Evolutionary conservation across 306 rosid genomes (phyloP), one percentile per base, ranked within the genome.

Genomic region (Rosa rugosa): DNA sequence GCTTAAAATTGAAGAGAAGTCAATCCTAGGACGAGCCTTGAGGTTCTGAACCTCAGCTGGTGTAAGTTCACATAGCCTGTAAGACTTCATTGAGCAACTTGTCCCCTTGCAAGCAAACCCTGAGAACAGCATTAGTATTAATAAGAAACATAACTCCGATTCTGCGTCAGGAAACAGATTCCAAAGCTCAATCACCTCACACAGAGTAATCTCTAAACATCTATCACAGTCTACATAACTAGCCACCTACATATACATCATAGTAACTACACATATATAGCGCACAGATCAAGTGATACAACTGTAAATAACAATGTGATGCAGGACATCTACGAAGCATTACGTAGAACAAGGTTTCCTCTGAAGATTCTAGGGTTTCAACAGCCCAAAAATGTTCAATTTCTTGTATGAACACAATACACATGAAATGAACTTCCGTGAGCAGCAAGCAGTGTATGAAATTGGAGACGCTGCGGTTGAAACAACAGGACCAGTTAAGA

Each of bases 1-100:
- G 72, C 84, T 78, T 87, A 95, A 95, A 84, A 95, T 91, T 12
- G 94, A 95, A 51, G 96, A 86, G 85, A 95, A 95, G 86, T 95
- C 99, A 34, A 91, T 86, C 6, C 98, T 92, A 49, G 99, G 99
- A 11, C 99, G 98, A 42, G 94, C 87, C 83, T 91, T 95, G 72
- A 95, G 96, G 82, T 76, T 82, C 80, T 83, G 89, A 84, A 95
- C 85, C 81, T 91, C 87, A 11, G 84, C 59, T 20, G 81, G 81
- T 25, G 86, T 60, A 75, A 95, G 99, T 63, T 89, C 90, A 22
- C 96, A 95, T 51, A 95, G 81, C 53, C 77, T 89, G 76, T 91
- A 93, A 31, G 98, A 87, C 81, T 95, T 95, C 90, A 95, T 90
- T 40, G 91, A 69, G 54, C 88, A 87, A 79, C 80, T 86, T 36